Conservation (phyloP, 164 flowering plant species). For the Vitis riparia region DNA sequence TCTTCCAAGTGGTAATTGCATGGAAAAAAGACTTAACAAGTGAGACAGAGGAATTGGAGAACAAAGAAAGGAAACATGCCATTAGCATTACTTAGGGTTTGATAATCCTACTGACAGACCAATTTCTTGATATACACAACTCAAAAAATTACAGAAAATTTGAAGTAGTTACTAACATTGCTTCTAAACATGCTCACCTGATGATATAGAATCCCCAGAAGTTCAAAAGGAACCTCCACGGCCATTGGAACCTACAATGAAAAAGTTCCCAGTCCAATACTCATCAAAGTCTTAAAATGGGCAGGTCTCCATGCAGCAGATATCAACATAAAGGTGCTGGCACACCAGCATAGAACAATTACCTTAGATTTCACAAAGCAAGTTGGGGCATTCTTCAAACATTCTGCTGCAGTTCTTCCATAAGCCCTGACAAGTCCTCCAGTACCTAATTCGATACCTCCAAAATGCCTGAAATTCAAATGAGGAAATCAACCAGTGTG, state of each 20-base stretch:
- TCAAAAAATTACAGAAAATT: background rate
- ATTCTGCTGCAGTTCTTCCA: constrained; percentile 91
- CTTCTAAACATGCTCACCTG: constrained; percentile 50
- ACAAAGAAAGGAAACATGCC: no score
- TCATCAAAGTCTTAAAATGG: background rate
- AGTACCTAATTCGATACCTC: constrained; percentile 91
- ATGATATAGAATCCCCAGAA: constrained; percentile 78
- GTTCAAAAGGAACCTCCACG: constrained; percentile 78
- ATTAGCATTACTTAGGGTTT: no score
- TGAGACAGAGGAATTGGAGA: no score
- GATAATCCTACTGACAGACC: no score
- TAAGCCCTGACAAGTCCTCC: constrained; percentile 98
- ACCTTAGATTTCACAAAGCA: constrained; percentile 87
- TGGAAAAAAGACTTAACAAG: no score
- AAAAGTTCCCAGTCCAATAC: background rate
- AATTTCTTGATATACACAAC: no score
- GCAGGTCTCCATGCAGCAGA: background rate
- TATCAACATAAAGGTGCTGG: background rate
- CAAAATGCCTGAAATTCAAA: constrained; percentile 65
- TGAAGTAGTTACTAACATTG: background rate
- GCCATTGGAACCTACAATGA: constrained; percentile 62
- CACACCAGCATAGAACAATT: background rate
- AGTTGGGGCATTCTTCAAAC: constrained; percentile 81
- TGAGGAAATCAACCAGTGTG: background rate
- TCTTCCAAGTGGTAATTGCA: no score